These are phyloP conservation scores for Mycena epipterygia DNA, from an alignment of 768 basidiomycete species.

Conservation along the genomic window DNA sequence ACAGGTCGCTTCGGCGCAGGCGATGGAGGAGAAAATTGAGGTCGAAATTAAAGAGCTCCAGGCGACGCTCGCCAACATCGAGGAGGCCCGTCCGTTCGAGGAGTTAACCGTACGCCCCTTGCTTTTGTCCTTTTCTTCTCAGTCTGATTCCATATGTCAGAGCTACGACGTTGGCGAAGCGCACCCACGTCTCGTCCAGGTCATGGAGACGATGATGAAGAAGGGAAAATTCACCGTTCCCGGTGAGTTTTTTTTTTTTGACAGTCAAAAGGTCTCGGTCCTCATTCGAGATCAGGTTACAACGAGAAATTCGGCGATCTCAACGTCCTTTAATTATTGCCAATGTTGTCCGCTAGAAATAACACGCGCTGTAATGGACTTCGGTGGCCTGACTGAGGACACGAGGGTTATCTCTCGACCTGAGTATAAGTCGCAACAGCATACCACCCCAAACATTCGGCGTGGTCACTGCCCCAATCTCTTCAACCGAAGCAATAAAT, in stretches of 20 bases:
- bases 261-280: background rate
- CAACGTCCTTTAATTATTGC: slow-evolving; percentile 80
- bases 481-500: slow-evolving; percentile 25
- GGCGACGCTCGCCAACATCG: slow-evolving; percentile 95
- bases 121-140: background rate
- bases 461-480: too few species aligned
- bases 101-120: slow-evolving; percentile 85
- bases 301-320: slow-evolving; percentile 98
- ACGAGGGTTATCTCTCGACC: too few species aligned
- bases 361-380: slow-evolving; percentile 25
- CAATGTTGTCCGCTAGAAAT: slow-evolving; percentile 34
- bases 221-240: slow-evolving; percentile 99
- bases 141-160: slow-evolving; percentile 54
- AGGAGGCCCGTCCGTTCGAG: slow-evolving; percentile 97
- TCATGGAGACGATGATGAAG: slow-evolving; percentile 94
- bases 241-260: slow-evolving; percentile 60
- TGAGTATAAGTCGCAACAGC: too few species aligned
- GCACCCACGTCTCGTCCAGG: slow-evolving; percentile 91
- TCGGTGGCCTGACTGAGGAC: background rate
- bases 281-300: slow-evolving; percentile 67
- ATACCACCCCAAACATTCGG: background rate
- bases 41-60: slow-evolving; percentile 92
- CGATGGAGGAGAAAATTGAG: slow-evolving; percentile 92
- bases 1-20: slow-evolving; percentile 90
- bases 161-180: slow-evolving; percentile 91